Evolutionary conservation across 2,329 filamentous ascomycete species (phyloP), one percentile per base, ranked within the genome.

Genomic region (Arthrocladium fulminans): DNA sequence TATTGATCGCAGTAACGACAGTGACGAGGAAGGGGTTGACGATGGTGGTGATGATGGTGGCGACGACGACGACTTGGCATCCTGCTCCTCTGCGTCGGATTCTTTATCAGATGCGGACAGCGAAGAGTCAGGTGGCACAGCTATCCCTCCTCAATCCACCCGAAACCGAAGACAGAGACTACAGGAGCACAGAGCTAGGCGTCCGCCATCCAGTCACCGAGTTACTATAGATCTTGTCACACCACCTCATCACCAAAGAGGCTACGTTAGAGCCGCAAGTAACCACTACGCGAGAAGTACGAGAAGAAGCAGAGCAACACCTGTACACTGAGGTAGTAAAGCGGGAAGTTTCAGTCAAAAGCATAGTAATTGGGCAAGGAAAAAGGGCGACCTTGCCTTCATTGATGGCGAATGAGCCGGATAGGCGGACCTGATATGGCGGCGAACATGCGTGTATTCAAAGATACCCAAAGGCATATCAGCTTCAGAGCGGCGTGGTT

Each of bases 111-210:
- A 45, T 3, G 42, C 47, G 30, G 42, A 48, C 13, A 48, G 40
- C 13, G 49, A 40, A 17, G 54, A 49, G 2, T 55, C 56, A 1
- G 51, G 56, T 25, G 54, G 53, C n/a, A 53, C 54, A 10, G 51
- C 49, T 15, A 51, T 54, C 35, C 51, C 56, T 5, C 54, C 56
- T 15, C 56, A 57, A 43, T 44, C 54, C 15, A 42, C 46, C 8
- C 40, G 37, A 25, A 38, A 44, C 13, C 48, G 55, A 30, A 51
- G 50, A 34, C 45, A 47, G 40, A 51, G 50, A 35, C 42, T 54
- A 17, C 30, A 52, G 38, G 47, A 37, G 24, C 50, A 53, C 22
- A 48, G 55, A 27, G 50, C 46, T 19, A 52, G 55, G 50, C 42
- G 55, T 37, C 27, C 45, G 2, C 7, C 29, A 24, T 15, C 30